Conservation (phyloP, 345 rosid genomes). For the Citrus unshiu region DNA sequence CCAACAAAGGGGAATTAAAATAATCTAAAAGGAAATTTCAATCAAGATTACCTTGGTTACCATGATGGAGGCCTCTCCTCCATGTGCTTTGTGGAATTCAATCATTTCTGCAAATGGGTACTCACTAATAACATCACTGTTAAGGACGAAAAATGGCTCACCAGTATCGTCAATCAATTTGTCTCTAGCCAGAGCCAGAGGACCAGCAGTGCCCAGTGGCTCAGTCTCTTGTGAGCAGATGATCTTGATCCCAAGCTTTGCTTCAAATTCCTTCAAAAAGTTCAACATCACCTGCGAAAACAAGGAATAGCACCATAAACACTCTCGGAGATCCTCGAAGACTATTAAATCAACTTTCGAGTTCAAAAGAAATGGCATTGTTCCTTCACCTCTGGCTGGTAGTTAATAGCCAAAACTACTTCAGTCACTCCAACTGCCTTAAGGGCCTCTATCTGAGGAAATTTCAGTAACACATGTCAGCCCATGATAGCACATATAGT, state of each 20-base stretch:
- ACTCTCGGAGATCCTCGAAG: neutral
- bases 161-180: conserved; percentile 76
- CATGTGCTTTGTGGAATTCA: conserved; percentile 83
- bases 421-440: conserved; percentile 93
- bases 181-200: conserved; percentile 95
- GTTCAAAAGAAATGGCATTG: neutral
- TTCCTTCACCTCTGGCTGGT: conserved; percentile 86
- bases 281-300: conserved; percentile 75
- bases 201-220: conserved; percentile 99
- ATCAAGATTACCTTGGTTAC: conserved; percentile 74
- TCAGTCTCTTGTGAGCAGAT: conserved; percentile 99
- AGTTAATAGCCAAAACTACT: conserved; percentile 96
- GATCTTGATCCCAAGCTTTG: conserved; percentile 84
- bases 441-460: conserved; percentile 86
- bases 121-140: conserved; percentile 99
- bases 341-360: neutral
- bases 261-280: conserved; percentile 88
- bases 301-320: neutral
- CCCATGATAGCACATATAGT: neutral
- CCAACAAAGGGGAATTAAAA: neutral
- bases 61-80: conserved; percentile 99
- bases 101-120: conserved; percentile 84
- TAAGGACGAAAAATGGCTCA: conserved; percentile 94
- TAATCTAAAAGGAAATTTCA: neutral
- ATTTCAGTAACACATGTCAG: neutral